Percentiles rank a stretch among this genome's conserved stretches.
Evolutionary conservation across 2,329 filamentous ascomycete genomes (phyloP).

Genomic region (Penicillium sclerotiorum): DNA sequence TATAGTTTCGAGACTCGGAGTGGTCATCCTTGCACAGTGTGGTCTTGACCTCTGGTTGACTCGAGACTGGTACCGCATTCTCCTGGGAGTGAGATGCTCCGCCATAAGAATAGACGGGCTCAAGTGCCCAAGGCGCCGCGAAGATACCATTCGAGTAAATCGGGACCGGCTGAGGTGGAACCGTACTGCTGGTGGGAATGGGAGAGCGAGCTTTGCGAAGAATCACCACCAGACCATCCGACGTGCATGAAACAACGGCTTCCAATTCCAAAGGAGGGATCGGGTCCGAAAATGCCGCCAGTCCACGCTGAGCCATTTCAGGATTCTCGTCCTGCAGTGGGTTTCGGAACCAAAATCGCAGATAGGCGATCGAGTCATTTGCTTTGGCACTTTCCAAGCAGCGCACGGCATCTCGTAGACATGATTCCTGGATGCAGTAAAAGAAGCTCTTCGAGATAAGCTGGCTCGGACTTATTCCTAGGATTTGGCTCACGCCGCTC

Average conservation of each 20-base stretch:
- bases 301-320: conserved; percentile 1
- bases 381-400: conserved; percentile 84
- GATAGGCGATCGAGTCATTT: conserved; percentile 87
- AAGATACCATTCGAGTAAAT: conserved; percentile 67
- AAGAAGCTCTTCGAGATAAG: conserved; percentile 82
- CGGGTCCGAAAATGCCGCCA: not conserved
- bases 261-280: conserved; percentile 67
- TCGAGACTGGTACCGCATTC: conserved; percentile 7
- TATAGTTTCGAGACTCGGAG: conserved; percentile 37
- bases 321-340: conserved; percentile 58
- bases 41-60: conserved; percentile 32
- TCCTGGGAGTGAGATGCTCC: conserved; percentile 7
- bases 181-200: conserved; percentile 52
- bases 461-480: conserved; percentile 70
- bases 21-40: conserved; percentile 37
- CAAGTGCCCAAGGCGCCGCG: conserved; percentile 75
- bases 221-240: conserved; percentile 82
- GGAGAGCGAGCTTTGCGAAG: conserved; percentile 72
- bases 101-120: conserved; percentile 57
- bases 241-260: conserved; percentile 88
- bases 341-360: conserved; percentile 82
- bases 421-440: conserved; percentile 75
- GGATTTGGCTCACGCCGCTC: conserved; percentile 71
- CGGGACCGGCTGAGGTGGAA: conserved; percentile 45
- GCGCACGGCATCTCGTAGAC: conserved; percentile 72